Base-by-base conservation (phyloP, 179 eudicot species). In the Silene noctiflora region DNA sequence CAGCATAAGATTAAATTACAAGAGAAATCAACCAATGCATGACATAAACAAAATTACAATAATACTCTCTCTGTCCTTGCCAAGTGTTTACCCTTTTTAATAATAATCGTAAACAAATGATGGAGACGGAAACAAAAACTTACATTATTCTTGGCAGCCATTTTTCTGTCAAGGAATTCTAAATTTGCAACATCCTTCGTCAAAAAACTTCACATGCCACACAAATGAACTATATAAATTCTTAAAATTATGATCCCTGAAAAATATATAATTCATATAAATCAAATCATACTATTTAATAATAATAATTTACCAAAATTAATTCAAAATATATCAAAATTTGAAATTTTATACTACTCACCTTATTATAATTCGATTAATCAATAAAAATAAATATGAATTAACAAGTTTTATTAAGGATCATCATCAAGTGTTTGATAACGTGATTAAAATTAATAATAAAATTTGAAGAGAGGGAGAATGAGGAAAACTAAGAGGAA, bases 91-190 rank as follows among this genome's bases (percentile, higher is more conserved):
- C 46, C 0, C 7, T 33, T 33, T 7, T 39, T 39, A 59, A 17
- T 39, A 59, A 17, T 59, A 59, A 59, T 16, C 5, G 24, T 67
- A 13, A 67, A 67, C 1, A 29, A 67, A 62, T 14, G 33, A 62
- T 11, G 10, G 27, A n/a, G 16, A 39, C 46, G 33, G 14, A 24
- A 24, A 24, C 2, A 67, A 14, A 29, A 67, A 67, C 71, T 67
- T 19, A 67, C 71, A 39, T 67, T 67, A 1, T 33, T 33, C n/a
- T 67, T 67, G 4, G 71, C 48, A 67, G 42, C 53, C 71, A 67
- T 67, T 1, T 35, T 67, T 33, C 7, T 33, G 53, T 33, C 20
- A 67, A 20, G 17, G 11, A 67, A 35, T 67, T 67, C 71, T 67
- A 67, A 67, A 67, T 13, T 67, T 16, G 16, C 33, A 13, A 22